Evolutionary conservation across 1,284 basidiomycete species (phyloP).

Genomic region (Apiotrichum gracile): DNA sequence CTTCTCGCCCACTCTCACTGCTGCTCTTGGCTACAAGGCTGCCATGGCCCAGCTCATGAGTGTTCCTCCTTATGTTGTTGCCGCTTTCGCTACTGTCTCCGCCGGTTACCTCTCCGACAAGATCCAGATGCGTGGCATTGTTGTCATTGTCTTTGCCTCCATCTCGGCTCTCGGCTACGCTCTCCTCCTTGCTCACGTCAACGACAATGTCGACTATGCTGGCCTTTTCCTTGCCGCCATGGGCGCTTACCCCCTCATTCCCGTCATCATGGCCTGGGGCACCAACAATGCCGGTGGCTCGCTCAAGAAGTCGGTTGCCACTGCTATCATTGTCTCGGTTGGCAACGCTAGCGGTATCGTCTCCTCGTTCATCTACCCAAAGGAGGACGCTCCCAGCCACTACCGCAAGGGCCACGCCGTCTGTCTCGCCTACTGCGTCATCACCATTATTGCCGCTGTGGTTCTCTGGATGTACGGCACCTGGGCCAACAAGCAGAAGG

Average conservation of each 20-base stretch:
- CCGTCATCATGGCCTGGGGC: slow-evolving; percentile 56
- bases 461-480: slow-evolving; percentile 24
- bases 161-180: slow-evolving; percentile 30
- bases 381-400: slow-evolving; percentile 18
- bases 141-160: slow-evolving; percentile 38
- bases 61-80: slow-evolving; percentile 35
- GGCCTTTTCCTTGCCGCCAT: slow-evolving; percentile 55
- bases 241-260: slow-evolving; percentile 56
- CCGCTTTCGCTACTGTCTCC: slow-evolving; percentile 35
- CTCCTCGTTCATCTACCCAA: slow-evolving; percentile 50
- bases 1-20: slow-evolving; percentile 47
- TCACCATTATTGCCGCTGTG: slow-evolving; percentile 18
- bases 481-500: slow-evolving; percentile 24
- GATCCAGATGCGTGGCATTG: slow-evolving; percentile 33
- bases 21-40: slow-evolving; percentile 55
- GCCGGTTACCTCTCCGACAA: slow-evolving; percentile 42
- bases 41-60: slow-evolving; percentile 61
- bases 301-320: slow-evolving; percentile 52
- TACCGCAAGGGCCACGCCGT: slow-evolving; percentile 32
- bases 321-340: slow-evolving; percentile 56
- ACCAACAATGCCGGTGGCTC: slow-evolving; percentile 57
- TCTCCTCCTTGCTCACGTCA: slow-evolving; percentile 28
- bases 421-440: slow-evolving; percentile 27
- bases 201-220: slow-evolving; percentile 51
- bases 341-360: slow-evolving; percentile 55